phyloP scores from a whole-genome alignment of 2,329 filamentous ascomycete genomes.

The Dendryphion nanum region DNA sequence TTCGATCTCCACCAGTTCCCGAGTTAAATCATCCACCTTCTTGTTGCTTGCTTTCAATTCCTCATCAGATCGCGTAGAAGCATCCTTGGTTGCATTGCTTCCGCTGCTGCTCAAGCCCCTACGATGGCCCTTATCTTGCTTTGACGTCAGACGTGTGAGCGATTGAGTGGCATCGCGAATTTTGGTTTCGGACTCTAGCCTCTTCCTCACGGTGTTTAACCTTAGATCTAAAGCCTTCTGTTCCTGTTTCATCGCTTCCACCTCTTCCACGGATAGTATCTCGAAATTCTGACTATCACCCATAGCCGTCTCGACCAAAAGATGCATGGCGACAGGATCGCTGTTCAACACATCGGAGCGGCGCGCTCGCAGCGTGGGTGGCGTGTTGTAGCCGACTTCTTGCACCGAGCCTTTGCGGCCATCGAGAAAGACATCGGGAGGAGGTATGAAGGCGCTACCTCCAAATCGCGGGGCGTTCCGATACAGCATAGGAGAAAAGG shows the following conservation, averaged over 20 bases:
- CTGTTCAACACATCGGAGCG: constrained; percentile 36
- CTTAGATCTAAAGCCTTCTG: constrained; percentile 68
- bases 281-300: constrained; percentile 83
- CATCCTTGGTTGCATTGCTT: constrained; percentile 42
- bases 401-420: constrained; percentile 25
- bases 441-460: constrained; percentile 37
- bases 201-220: constrained; percentile 79
- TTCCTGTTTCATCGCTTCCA: constrained; percentile 89
- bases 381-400: constrained; percentile 25
- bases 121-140: constrained; percentile 49
- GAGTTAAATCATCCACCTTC: constrained; percentile 81
- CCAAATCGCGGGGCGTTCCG: constrained; percentile 36
- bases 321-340: constrained; percentile 75
- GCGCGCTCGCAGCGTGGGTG: constrained; percentile 28
- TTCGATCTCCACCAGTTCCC: constrained; percentile 77
- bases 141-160: constrained; percentile 75
- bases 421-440: constrained; percentile 38
- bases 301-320: constrained; percentile 90
- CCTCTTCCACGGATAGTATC: constrained; percentile 85
- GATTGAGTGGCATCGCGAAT: constrained; percentile 90
- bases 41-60: constrained; percentile 73
- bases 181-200: constrained; percentile 86
- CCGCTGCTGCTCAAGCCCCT: constrained; percentile 53
- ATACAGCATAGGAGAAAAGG: constrained; percentile 38
- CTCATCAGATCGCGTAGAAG: constrained; percentile 60